Base-by-base conservation (phyloP, 1,139 yeast genomes). In the Geotrichum australiense region DNA sequence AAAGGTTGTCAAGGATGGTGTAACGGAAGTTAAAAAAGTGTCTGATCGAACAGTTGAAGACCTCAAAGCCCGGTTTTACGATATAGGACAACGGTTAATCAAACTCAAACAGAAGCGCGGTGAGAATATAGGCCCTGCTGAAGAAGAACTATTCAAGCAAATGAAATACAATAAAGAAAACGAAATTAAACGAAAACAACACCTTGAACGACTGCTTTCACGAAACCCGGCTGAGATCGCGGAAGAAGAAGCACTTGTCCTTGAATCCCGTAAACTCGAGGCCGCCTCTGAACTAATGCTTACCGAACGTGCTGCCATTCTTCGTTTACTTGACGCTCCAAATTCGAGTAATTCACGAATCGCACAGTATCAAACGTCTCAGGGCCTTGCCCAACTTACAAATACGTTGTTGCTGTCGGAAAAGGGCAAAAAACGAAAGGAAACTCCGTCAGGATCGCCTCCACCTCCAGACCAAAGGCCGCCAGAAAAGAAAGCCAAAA, bases 171-270 rank as follows among this genome's bases (percentile, higher is more conserved):
- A 85, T 25, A 80, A 78, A 51, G 70, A 63, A 19, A 76, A 76
- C 50, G 98, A 93, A 59, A 49, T 73, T 19, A 85, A 80, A 51
- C 74, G 98, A 52, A 91, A 89, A 54, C 75, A 76, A 41, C 91
- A 91, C 57, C 66, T 91, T 41, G 82, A 80, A 53, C 76, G 84
- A 50, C 66, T 91, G 24, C 68, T 91, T 35, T 77, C 78, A 42
- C 69, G 99, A 52, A 80, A 93, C 3, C 96, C 98, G 0, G 95
- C 96, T 0, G 98, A 91, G 58, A 85, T 91, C 31, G 97, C 98
- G 0, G 98, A 91, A 62, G 99, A 91, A 61, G 97, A 93, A 60
- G 86, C 95, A 0, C 68, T 91, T 40, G 86, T 91, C 3, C 79
- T 89, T 35, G 98, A 91, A 59, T 94, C 97, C 1, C 76, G 95